Percentiles rank a stretch among this genome's conserved stretches.
Conservation (phyloP, 2,329 filamentous ascomycete genomes). For the Aspergillus versicolor region DNA sequence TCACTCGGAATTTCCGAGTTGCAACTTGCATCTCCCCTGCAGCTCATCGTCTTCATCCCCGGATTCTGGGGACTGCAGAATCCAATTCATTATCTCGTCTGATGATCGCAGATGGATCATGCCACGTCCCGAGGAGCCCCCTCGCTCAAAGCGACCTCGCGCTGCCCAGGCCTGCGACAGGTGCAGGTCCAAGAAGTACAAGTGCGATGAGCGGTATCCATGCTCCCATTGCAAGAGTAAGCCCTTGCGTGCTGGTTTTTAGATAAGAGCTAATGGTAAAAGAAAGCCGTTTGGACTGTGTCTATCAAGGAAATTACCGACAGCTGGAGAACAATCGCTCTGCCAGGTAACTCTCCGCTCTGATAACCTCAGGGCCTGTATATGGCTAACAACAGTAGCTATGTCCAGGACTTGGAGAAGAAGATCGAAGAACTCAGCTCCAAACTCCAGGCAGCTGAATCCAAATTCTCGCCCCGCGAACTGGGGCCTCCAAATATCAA, state of each 20-base stretch:
- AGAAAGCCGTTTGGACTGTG: conserved; percentile 36
- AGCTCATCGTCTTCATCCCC: no score
- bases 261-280: background rate
- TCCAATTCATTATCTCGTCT: background rate
- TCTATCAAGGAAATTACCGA: conserved; percentile 36
- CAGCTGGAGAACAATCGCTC: conserved; percentile 30
- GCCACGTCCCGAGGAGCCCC: conserved; percentile 27
- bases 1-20: conserved; percentile 22
- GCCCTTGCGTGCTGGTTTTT: conserved; percentile 6
- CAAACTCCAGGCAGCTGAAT: conserved; percentile 26
- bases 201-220: conserved; percentile 48
- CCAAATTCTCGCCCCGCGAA: conserved; percentile 16
- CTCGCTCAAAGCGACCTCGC: conserved; percentile 38
- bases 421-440: conserved; percentile 31
- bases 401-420: conserved; percentile 38
- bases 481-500: conserved; percentile 8
- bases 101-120: conserved; percentile 20
- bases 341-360: conserved; percentile 22
- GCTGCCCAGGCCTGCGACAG: conserved; percentile 49
- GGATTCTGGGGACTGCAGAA: no score
- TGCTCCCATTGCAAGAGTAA: conserved; percentile 47
- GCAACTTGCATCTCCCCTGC: no score
- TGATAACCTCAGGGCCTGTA: background rate
- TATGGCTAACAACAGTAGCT: conserved; percentile 19
- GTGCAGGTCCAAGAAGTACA: conserved; percentile 51